Evolutionary conservation across 192 early-diverging fungal species (phyloP).

Genomic region (Fimicolochytrium jonesii): DNA sequence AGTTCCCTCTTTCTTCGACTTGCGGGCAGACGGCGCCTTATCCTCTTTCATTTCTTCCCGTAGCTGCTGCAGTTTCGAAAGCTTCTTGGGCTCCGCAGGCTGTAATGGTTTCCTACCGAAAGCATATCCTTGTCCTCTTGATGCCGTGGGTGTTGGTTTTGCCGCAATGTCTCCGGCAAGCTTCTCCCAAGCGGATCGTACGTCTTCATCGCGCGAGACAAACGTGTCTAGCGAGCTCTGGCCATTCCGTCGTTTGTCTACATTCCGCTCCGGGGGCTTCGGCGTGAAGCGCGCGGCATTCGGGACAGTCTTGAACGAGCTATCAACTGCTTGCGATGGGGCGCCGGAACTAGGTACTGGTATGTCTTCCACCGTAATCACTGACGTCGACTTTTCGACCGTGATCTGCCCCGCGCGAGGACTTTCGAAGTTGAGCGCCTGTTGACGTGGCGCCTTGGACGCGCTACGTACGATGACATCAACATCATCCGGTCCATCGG

Average conservation of each 20-base stretch:
- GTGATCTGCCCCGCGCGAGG: too few species aligned
- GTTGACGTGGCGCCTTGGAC: too few species aligned
- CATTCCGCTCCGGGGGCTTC: too few species aligned
- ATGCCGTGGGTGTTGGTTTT: background rate
- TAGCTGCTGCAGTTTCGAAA: conserved; percentile 12
- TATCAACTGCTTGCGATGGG: too few species aligned
- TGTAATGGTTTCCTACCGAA: background rate
- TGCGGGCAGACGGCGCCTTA: background rate
- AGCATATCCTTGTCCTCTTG: background rate
- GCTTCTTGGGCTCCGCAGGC: background rate
- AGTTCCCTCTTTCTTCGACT: background rate
- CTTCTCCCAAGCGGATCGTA: conserved; percentile 13
- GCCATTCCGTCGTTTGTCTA: too few species aligned
- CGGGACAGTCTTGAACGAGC: too few species aligned
- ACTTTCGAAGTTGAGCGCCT: too few species aligned
- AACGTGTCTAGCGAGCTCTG: background rate
- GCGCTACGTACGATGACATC: too few species aligned
- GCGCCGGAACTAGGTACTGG: too few species aligned
- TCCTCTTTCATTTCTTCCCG: conserved; percentile 1
- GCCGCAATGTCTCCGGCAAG: conserved; percentile 3
- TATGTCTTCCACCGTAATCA: background rate
- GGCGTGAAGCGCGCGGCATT: too few species aligned
- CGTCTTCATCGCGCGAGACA: background rate
- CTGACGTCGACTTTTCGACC: background rate
- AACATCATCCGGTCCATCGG: too few species aligned